phyloP scores from a whole-genome alignment of 129 eudicot genomes.

The carrot (Daucus carota) region DNA sequence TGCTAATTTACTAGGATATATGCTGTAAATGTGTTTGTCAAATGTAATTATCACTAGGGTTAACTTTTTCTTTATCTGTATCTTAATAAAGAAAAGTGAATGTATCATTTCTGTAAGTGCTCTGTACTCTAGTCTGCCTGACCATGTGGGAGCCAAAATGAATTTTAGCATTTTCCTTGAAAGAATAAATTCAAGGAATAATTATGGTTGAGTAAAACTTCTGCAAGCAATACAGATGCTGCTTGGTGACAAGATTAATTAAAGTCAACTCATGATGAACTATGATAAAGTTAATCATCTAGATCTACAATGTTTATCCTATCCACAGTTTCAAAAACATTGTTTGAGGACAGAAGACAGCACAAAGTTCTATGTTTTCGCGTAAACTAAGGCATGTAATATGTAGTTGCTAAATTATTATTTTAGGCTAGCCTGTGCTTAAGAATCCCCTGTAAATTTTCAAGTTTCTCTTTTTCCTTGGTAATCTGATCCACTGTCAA shows the following conservation, averaged over 20 bases:
- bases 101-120: neutral
- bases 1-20: neutral
- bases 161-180: constrained; percentile 5
- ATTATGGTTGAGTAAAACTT: constrained; percentile 1
- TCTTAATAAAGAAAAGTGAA: neutral
- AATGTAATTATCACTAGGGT: neutral
- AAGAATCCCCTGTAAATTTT: neutral
- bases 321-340: neutral
- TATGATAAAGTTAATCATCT: neutral
- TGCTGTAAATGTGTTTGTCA: neutral
- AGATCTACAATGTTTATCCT: neutral
- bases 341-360: neutral
- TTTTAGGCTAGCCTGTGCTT: neutral
- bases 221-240: neutral
- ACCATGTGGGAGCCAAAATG: neutral
- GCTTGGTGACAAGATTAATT: neutral
- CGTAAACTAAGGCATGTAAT: neutral
- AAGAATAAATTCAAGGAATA: too few species aligned
- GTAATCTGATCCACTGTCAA: neutral
- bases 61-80: neutral
- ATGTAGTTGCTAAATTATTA: too few species aligned
- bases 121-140: neutral
- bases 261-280: neutral
- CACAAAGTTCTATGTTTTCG: neutral
- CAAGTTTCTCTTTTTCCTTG: neutral